phyloP scores from a whole-genome alignment of 2,329 filamentous ascomycete species.

The Metarhizium guizhouense region DNA sequence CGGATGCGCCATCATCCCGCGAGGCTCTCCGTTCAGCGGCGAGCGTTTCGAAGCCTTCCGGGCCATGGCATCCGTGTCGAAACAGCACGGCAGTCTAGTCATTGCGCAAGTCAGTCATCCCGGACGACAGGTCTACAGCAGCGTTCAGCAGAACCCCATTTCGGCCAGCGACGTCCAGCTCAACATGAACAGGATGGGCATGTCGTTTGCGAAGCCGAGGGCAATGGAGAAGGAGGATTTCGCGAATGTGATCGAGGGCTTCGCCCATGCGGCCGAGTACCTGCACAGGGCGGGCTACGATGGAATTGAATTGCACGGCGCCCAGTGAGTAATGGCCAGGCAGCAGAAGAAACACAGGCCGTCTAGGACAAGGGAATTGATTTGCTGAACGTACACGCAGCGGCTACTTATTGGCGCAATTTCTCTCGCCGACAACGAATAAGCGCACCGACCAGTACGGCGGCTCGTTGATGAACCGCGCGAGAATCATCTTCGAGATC shows the following conservation, averaged over 20 bases:
- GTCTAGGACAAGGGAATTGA: not conserved
- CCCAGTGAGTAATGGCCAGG: slow-evolving; percentile 25
- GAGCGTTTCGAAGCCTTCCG: slow-evolving; percentile 51
- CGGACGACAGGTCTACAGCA: slow-evolving; percentile 30
- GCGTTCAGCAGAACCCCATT: slow-evolving; percentile 11
- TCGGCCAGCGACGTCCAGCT: slow-evolving; percentile 27
- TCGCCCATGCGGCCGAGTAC: slow-evolving; percentile 53
- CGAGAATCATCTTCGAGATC: slow-evolving; percentile 37
- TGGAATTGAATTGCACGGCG: slow-evolving; percentile 41
- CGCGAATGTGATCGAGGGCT: slow-evolving; percentile 46
- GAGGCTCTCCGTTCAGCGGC: slow-evolving; percentile 37
- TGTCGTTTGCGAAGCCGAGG: slow-evolving; percentile 37
- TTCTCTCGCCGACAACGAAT: slow-evolving; percentile 41
- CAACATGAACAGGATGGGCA: slow-evolving; percentile 11
- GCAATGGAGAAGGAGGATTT: slow-evolving; percentile 47
- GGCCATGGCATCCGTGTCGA: slow-evolving; percentile 43
- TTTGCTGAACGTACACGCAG: slow-evolving; percentile 4
- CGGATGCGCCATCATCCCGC: too few species aligned
- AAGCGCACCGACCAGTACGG: slow-evolving; percentile 43
- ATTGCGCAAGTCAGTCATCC: slow-evolving; percentile 53
- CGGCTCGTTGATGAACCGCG: slow-evolving; percentile 32
- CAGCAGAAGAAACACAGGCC: not conserved
- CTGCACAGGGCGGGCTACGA: slow-evolving; percentile 53
- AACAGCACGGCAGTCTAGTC: slow-evolving; percentile 50
- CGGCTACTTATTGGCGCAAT: slow-evolving; percentile 45